These are phyloP conservation scores for Colletotrichum paranaense DNA, from an alignment of 2,329 filamentous ascomycete species.

Conservation along the genomic window DNA sequence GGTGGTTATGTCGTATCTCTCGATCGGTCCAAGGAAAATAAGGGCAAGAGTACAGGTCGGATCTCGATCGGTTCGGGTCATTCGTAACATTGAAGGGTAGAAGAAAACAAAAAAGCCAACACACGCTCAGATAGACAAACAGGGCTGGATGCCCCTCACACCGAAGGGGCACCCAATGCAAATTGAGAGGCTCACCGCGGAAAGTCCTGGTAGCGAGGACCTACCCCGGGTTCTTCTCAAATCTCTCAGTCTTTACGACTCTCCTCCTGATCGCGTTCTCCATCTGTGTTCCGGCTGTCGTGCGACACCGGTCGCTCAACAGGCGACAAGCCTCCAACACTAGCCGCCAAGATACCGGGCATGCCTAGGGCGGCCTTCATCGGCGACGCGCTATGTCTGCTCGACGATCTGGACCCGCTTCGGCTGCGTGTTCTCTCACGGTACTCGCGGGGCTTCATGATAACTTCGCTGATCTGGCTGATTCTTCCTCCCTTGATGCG, in stretches of 20 bases:
- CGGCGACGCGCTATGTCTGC: conserved; percentile 32
- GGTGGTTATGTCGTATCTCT: not conserved
- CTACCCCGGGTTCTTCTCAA: not conserved
- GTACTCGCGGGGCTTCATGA: conserved; percentile 65
- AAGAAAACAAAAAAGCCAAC: not conserved
- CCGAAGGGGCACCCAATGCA: not conserved
- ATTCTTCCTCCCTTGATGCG: conserved; percentile 70
- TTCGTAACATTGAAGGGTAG: not conserved
- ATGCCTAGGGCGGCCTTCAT: conserved; percentile 37
- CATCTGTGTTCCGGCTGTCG: conserved; percentile 4
- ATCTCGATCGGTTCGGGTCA: not conserved
- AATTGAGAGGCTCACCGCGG: not conserved
- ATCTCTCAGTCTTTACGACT: not conserved
- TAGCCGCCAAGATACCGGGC: conserved; percentile 38
- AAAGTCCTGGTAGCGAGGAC: not conserved
- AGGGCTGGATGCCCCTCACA: not conserved
- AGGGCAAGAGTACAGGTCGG: conserved; percentile 5
- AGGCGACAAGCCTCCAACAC: conserved; percentile 36
- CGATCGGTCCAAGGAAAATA: conserved; percentile 17
- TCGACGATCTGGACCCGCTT: conserved; percentile 36
- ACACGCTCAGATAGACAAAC: conserved; percentile 7
- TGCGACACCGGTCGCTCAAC: conserved; percentile 21
- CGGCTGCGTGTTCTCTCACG: conserved; percentile 34
- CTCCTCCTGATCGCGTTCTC: conserved; percentile 14
- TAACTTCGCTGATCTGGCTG: conserved; percentile 67